Conservation (phyloP, 148 eudicot genomes). For the Dianthus caryophyllus region DNA sequence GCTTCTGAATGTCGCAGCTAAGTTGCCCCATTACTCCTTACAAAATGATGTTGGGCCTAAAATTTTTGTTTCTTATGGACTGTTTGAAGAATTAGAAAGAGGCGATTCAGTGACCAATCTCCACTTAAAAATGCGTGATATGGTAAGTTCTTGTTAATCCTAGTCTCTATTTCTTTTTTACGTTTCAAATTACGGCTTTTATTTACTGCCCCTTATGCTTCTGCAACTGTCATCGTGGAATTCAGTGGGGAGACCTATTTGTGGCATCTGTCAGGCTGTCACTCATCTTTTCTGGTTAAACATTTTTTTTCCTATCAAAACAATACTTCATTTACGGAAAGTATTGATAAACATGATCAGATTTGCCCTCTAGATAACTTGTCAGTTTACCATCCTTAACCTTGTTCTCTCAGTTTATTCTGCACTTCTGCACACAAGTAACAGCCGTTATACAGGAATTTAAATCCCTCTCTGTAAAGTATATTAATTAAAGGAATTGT, state of each 20-base stretch:
- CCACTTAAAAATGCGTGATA: slow-evolving; percentile 83
- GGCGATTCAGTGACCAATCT: slow-evolving; percentile 76
- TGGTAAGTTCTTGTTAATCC: slow-evolving; percentile 46
- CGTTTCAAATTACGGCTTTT: not conserved
- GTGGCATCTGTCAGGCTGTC: not conserved
- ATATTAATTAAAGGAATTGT: not conserved
- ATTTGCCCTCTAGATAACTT: slow-evolving; percentile 2
- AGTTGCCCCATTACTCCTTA: slow-evolving; percentile 88
- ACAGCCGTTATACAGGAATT: not conserved
- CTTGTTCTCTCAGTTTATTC: not conserved
- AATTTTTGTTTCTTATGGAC: slow-evolving; percentile 75
- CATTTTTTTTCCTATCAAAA: too few species aligned
- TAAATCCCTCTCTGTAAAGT: not conserved
- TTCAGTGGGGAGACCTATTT: not conserved
- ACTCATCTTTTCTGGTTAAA: not conserved
- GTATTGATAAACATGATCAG: not conserved
- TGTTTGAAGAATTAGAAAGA: slow-evolving; percentile 53
- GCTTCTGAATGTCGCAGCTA: slow-evolving; percentile 92
- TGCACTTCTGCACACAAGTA: slow-evolving; percentile 7
- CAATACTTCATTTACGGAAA: not conserved
- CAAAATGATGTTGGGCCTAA: slow-evolving; percentile 95
- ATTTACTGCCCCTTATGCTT: not conserved
- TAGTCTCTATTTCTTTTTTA: slow-evolving; percentile 3
- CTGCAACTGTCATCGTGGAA: not conserved
- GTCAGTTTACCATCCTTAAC: not conserved